A percentile compares a stretch with the other conserved stretches of the same genome.
phyloP scores from a whole-genome alignment of 345 rosid genomes.

The Aethionema arabicum region DNA sequence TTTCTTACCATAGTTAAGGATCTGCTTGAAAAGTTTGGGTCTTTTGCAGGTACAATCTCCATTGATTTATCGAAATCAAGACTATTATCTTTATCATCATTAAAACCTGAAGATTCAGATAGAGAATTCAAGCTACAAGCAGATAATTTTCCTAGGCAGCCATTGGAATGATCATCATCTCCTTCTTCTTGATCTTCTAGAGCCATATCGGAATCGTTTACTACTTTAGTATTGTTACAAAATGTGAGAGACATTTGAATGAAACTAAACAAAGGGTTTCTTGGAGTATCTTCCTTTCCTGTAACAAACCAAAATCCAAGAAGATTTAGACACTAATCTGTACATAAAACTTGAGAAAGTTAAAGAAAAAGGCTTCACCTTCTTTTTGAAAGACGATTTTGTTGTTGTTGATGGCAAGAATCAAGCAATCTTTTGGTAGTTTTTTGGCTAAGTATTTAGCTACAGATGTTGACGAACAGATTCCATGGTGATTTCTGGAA shows the following conservation, averaged over 20 bases:
- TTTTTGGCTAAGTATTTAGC: constrained; percentile 91
- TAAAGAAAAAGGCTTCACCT: constrained; percentile 39
- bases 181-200: constrained; percentile 15
- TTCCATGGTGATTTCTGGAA: constrained; percentile 42
- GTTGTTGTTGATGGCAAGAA: constrained; percentile 73
- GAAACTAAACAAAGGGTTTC: constrained; percentile 49
- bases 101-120: constrained; percentile 24
- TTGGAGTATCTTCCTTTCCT: constrained; percentile 48
- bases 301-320: constrained; percentile 24
- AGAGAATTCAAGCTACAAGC: constrained; percentile 40
- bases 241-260: constrained; percentile 50
- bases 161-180: constrained; percentile 26
- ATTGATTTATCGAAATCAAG: constrained; percentile 42
- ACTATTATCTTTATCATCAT: constrained; percentile 34
- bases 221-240: constrained; percentile 51
- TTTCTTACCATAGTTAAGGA: constrained; percentile 43
- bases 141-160: constrained; percentile 46
- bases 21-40: constrained; percentile 38
- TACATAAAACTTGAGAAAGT: constrained; percentile 2
- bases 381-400: constrained; percentile 70
- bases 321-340: constrained; percentile 1
- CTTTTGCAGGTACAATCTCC: constrained; percentile 52
- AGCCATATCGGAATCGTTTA: constrained; percentile 27
- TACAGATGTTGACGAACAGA: constrained; percentile 61
- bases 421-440: constrained; percentile 55